A percentile compares a stretch with the other conserved stretches of the same genome.
Evolutionary conservation across 768 basidiomycete species (phyloP).

Genomic region (Amanita molliuscula): DNA sequence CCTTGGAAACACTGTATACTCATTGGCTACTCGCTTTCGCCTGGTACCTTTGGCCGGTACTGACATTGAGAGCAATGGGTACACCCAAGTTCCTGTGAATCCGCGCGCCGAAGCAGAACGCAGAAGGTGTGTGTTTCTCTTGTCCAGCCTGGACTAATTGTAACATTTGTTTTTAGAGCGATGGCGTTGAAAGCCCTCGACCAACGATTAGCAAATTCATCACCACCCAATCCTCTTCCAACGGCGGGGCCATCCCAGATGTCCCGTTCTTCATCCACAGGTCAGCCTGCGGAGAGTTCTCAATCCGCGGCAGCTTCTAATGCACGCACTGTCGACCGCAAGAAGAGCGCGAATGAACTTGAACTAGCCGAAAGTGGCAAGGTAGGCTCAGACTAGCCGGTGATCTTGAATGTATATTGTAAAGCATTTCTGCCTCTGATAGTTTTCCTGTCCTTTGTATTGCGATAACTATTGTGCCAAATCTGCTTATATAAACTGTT

Average conservation of each 20-base stretch:
- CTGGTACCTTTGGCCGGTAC: slow-evolving; percentile 53
- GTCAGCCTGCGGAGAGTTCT: slow-evolving; percentile 18
- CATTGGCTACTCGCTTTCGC: slow-evolving; percentile 55
- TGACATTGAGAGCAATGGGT: slow-evolving; percentile 67
- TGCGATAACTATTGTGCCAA: not conserved
- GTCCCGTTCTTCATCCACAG: slow-evolving; percentile 22
- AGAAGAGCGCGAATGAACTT: slow-evolving; percentile 27
- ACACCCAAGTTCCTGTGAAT: slow-evolving; percentile 72
- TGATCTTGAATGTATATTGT: slow-evolving; percentile 10
- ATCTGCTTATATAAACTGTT: slow-evolving; percentile 1
- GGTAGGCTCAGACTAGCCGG: slow-evolving; percentile 20
- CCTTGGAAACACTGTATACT: slow-evolving; percentile 59
- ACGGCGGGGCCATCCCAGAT: slow-evolving; percentile 19
- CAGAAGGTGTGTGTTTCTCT: slow-evolving; percentile 57
- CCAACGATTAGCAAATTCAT: slow-evolving; percentile 71
- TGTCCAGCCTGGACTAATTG: not conserved
- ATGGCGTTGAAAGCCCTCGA: slow-evolving; percentile 96
- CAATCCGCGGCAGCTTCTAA: slow-evolving; percentile 14
- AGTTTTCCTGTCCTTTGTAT: not conserved
- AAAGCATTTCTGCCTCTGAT: slow-evolving; percentile 5
- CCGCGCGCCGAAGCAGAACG: slow-evolving; percentile 95
- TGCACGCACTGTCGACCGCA: slow-evolving; percentile 11
- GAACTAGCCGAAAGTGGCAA: slow-evolving; percentile 23
- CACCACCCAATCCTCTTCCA: slow-evolving; percentile 27
- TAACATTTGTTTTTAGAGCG: slow-evolving; percentile 42